Evolutionary conservation across 1,139 yeast genomes (phyloP), one percentile per base, ranked within the genome.

Genomic region (Eremothecium coryli): DNA sequence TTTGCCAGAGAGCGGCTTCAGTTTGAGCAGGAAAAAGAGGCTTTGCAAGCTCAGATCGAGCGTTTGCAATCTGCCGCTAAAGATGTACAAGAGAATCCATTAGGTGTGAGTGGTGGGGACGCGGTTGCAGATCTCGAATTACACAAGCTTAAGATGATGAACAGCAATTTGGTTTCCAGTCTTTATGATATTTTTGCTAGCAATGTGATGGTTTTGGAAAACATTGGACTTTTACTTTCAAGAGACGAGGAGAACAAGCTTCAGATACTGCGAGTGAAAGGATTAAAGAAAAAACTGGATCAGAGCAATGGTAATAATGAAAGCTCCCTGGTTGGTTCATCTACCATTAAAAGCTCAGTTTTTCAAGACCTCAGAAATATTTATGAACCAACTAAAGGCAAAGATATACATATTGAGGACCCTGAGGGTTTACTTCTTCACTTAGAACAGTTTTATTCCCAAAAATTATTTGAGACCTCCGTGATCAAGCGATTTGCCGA

Each of bases 401-500:
- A 10, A 3, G 11, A 23, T 5, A 15, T 31, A 2, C 52, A 54
- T 7, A 50, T 44, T 34, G 39, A 46, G 7, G 41, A 48, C n/a
- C 60, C 58, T 23, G 36, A 48, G 23, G 37, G 41, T 4, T 34
- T 46, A 6, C 38, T 48, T 29, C 24, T 28, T 9, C 31, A 36
- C 18, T 56, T 65, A 9, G 59, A 58, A 28, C 55, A 40, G 26
- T 31, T 56, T 5, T 54, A 49, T 26, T 42, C 36, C 3, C 38
- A 42, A 25, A 70, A 66, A 24, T 63, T 79, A 38, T 76, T 80
- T 49, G 67, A 76, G 33, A 69, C 70, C 32, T 77, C 86, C 1
- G 76, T 86, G 2, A 67, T 78, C 22, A 77, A 80, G 50, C 66
- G 98, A 41, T 86, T 90, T 51, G 73, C 73, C 40, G 97, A 88